Evolutionary conservation across 2,329 filamentous ascomycete genomes (phyloP).

Genomic region (Phaeosphaeria sp.): DNA sequence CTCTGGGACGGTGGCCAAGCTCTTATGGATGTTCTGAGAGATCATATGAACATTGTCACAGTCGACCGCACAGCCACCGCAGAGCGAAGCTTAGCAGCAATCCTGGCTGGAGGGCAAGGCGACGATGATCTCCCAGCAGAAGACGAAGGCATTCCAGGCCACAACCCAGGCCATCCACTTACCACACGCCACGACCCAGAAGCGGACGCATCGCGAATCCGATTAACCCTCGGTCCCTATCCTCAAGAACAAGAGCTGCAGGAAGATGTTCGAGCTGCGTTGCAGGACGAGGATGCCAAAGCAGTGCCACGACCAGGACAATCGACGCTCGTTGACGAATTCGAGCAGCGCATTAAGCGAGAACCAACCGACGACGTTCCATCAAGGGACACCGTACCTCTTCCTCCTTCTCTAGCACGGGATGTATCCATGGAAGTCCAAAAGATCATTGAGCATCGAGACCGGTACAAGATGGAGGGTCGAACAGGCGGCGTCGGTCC

Average conservation of each 20-base stretch:
- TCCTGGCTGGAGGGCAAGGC: slow-evolving; percentile 62
- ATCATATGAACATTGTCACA: slow-evolving; percentile 64
- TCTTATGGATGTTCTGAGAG: slow-evolving; percentile 74
- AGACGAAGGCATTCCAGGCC: slow-evolving; percentile 73
- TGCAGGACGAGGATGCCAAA: slow-evolving; percentile 83
- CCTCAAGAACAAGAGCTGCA: slow-evolving; percentile 84
- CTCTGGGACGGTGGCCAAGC: slow-evolving; percentile 79
- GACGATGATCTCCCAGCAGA: slow-evolving; percentile 66
- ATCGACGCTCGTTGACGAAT: slow-evolving; percentile 80
- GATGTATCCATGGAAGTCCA: slow-evolving; percentile 95
- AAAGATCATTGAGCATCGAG: slow-evolving; percentile 89
- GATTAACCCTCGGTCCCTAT: slow-evolving; percentile 78
- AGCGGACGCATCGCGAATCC: slow-evolving; percentile 57
- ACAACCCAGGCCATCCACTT: slow-evolving; percentile 69
- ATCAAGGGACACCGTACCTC: slow-evolving; percentile 77
- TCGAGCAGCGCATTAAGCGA: slow-evolving; percentile 85
- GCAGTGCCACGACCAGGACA: slow-evolving; percentile 75
- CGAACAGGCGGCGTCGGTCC: slow-evolving; percentile 83
- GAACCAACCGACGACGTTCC: slow-evolving; percentile 89
- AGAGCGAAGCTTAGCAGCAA: slow-evolving; percentile 65
- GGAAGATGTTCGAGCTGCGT: slow-evolving; percentile 83
- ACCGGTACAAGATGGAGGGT: slow-evolving; percentile 86
- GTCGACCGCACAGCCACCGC: slow-evolving; percentile 62
- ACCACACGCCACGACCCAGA: slow-evolving; percentile 65
- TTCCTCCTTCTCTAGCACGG: slow-evolving; percentile 84